Evolutionary conservation across 1,284 basidiomycete species (phyloP).

Genomic region (Melampsora abietis-canadensis): DNA sequence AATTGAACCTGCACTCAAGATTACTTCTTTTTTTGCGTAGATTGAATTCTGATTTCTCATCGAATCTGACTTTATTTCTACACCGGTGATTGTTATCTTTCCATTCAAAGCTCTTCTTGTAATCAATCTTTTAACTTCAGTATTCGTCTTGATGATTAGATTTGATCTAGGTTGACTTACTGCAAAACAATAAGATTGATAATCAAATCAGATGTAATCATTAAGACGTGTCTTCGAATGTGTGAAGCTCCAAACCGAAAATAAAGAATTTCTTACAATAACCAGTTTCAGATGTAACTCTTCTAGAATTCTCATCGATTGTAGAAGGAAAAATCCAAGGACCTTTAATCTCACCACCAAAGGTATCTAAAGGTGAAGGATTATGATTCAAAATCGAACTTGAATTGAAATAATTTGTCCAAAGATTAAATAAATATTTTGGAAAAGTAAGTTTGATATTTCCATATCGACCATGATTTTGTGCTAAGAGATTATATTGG

Average conservation of each 20-base stretch:
- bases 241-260: neutral
- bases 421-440: slow-evolving; percentile 19
- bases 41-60: slow-evolving; percentile 4
- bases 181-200: slow-evolving; percentile 1
- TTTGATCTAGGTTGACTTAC: slow-evolving; percentile 11
- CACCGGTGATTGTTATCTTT: slow-evolving; percentile 10
- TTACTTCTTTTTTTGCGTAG: slow-evolving; percentile 46
- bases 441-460: slow-evolving; percentile 17
- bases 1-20: slow-evolving; percentile 49
- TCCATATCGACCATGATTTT: neutral
- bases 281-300: slow-evolving; percentile 39
- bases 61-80: slow-evolving; percentile 10
- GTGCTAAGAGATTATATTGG: neutral
- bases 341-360: slow-evolving; percentile 22
- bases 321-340: slow-evolving; percentile 36
- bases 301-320: slow-evolving; percentile 16
- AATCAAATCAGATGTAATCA: neutral
- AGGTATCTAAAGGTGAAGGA: neutral
- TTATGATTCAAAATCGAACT: neutral
- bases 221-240: neutral
- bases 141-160: slow-evolving; percentile 11
- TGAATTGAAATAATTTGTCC: slow-evolving; percentile 20
- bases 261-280: slow-evolving; percentile 25
- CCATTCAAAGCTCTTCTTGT: slow-evolving; percentile 6
- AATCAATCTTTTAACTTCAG: slow-evolving; percentile 14